Conservation (phyloP, 768 basidiomycete genomes). For the Xerocomus spinulosus region DNA sequence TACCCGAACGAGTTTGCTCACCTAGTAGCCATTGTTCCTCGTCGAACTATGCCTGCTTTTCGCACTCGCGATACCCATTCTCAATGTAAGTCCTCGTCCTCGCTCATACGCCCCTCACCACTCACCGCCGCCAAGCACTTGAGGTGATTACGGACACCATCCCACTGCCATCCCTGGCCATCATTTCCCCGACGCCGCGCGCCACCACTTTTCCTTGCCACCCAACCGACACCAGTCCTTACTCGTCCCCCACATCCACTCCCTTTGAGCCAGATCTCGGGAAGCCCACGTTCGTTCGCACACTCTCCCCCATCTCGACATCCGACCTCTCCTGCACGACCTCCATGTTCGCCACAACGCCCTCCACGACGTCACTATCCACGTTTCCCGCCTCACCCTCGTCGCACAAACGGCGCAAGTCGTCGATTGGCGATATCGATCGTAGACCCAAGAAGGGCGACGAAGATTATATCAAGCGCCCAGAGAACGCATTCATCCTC, state of each 20-base stretch:
- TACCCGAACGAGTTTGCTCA: conserved; percentile 34
- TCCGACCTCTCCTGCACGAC: conserved; percentile 22
- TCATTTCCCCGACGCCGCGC: conserved; percentile 59
- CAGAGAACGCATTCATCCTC: conserved; percentile 81
- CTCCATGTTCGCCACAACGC: conserved; percentile 39
- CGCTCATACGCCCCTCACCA: conserved; percentile 2
- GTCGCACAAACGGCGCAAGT: conserved; percentile 50
- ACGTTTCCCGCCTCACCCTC: conserved; percentile 32
- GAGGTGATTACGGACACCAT: conserved; percentile 68
- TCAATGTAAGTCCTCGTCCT: conserved; percentile 35
- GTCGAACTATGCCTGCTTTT: conserved; percentile 63
- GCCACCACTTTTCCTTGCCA: conserved; percentile 43
- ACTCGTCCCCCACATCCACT: conserved; percentile 60
- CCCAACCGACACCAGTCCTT: conserved; percentile 47
- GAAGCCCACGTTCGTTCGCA: conserved; percentile 35
- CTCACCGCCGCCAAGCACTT: conserved; percentile 47
- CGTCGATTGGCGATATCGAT: conserved; percentile 44
- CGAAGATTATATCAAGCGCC: conserved; percentile 79
- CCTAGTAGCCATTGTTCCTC: conserved; percentile 32
- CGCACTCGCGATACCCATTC: conserved; percentile 73
- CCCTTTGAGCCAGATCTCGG: conserved; percentile 71
- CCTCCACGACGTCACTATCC: conserved; percentile 31
- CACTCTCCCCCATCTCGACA: conserved; percentile 39
- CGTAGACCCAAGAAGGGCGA: conserved; percentile 60
- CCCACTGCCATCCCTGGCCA: conserved; percentile 49